phyloP scores from a whole-genome alignment of 768 basidiomycete species.

The Cytidiella melzeri region DNA sequence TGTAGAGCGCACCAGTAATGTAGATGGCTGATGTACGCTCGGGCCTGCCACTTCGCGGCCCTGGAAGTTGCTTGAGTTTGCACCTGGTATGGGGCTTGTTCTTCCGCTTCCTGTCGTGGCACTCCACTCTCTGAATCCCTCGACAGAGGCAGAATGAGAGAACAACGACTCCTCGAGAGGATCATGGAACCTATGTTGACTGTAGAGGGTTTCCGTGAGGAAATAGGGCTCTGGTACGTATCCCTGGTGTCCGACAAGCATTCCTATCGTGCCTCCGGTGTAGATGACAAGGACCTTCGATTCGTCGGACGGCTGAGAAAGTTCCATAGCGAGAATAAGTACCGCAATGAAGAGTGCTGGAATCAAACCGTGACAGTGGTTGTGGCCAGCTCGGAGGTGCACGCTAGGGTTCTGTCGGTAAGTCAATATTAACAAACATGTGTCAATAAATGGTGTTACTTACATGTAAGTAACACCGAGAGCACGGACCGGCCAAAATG shows the following conservation, averaged over 20 bases:
- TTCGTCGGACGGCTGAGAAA: constrained; percentile 50
- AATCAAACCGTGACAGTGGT: background rate
- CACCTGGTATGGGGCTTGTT: constrained; percentile 36
- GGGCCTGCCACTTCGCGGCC: constrained; percentile 24
- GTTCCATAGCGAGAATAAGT: constrained; percentile 40
- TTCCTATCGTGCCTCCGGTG: constrained; percentile 88
- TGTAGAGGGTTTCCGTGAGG: constrained; percentile 74
- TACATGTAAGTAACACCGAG: no score
- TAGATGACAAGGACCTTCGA: constrained; percentile 83
- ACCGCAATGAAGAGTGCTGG: background rate
- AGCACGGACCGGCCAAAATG: no score
- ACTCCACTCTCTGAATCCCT: constrained; percentile 76
- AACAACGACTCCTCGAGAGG: constrained; percentile 83
- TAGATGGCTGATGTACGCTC: constrained; percentile 25
- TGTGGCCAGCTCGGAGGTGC: background rate
- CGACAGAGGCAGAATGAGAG: constrained; percentile 71
- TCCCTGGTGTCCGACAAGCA: constrained; percentile 71
- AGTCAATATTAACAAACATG: no score
- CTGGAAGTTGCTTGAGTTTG: constrained; percentile 16
- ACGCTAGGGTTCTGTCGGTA: no score
- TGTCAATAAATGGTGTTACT: no score
- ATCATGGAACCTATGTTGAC: constrained; percentile 88
- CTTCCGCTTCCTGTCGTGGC: constrained; percentile 41
- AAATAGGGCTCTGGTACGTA: constrained; percentile 87
- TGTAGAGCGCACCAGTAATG: constrained; percentile 57